phyloP scores from a whole-genome alignment of 768 basidiomycete genomes.

The Gloeopeniophorella convolvens region DNA sequence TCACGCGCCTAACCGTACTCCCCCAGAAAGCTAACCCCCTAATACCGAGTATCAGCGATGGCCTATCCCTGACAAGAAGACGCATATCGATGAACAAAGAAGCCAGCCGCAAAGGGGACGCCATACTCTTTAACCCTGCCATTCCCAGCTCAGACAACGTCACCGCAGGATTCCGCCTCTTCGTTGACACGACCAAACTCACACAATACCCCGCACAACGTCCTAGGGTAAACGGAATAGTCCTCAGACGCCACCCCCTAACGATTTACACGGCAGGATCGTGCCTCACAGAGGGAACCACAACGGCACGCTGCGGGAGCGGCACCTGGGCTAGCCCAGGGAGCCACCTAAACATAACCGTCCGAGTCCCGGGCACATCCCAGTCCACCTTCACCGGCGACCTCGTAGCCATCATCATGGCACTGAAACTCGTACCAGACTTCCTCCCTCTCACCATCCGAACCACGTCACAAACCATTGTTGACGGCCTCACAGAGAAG shows the following conservation, averaged over 20 bases:
- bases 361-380: neutral
- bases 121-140: slow-evolving; percentile 7
- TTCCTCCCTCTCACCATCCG: neutral
- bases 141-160: neutral
- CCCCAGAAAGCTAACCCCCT: neutral
- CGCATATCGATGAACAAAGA: neutral
- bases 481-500: neutral
- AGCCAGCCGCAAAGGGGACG: neutral
- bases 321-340: slow-evolving; percentile 7
- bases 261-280: slow-evolving; percentile 27
- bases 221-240: neutral
- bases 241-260: neutral
- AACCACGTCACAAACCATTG: neutral
- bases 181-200: neutral
- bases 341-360: neutral
- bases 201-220: neutral
- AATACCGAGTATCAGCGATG: neutral
- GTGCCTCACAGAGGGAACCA: slow-evolving; percentile 21
- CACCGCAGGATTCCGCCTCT: neutral
- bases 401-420: neutral
- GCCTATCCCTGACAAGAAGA: slow-evolving; percentile 3
- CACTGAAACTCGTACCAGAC: neutral
- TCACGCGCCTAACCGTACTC: neutral
- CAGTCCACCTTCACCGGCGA: neutral
- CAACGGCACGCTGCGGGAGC: slow-evolving; percentile 19